A percentile compares a stretch with the other conserved stretches of the same genome.
phyloP scores from a whole-genome alignment of 257 asterid genomes.

The Knoxia roxburghii region DNA sequence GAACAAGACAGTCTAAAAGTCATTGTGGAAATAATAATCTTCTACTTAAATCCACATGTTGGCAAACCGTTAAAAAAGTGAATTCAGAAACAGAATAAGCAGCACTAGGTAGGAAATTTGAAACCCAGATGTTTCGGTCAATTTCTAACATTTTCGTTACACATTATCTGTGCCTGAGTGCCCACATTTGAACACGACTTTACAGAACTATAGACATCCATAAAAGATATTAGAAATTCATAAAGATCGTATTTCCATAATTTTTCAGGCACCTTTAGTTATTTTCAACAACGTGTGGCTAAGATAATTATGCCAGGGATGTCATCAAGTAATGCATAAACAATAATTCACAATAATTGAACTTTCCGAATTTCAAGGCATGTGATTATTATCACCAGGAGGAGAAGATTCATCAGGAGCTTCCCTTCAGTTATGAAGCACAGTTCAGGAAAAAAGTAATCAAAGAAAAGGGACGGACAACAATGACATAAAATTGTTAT shows the following conservation, averaged over 20 bases:
- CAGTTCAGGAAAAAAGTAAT: neutral
- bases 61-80: neutral
- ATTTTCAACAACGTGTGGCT: neutral
- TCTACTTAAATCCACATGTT: neutral
- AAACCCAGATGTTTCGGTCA: neutral
- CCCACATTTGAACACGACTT: neutral
- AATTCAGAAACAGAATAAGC: neutral
- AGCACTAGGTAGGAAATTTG: neutral
- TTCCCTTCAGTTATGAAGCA: neutral
- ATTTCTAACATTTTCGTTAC: neutral
- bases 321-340: neutral
- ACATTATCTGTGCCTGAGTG: neutral
- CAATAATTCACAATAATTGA: neutral
- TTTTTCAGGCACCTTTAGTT: neutral
- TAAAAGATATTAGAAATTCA: neutral
- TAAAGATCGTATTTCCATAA: neutral
- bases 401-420: neutral
- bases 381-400: neutral
- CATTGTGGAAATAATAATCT: neutral
- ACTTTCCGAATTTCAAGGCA: neutral
- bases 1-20: slow-evolving; percentile 15
- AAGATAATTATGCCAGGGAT: neutral
- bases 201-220: neutral
- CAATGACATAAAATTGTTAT: neutral
- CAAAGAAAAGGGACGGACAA: neutral